phyloP scores from a whole-genome alignment of 345 rosid species.

The Lumnitzera littorea region DNA sequence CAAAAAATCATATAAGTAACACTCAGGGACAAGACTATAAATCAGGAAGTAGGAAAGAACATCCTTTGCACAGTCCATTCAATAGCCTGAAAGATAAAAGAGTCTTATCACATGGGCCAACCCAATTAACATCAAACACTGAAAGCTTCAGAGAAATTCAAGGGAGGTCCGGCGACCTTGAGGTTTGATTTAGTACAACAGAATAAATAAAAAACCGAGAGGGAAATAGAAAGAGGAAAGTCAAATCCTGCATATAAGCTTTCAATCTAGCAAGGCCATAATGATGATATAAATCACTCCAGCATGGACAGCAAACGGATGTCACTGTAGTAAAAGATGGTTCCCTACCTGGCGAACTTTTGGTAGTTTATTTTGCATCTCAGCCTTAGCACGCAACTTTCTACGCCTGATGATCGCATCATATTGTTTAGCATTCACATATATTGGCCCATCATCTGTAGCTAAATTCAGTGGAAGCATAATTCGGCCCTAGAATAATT shows the following conservation, averaged over 20 bases:
- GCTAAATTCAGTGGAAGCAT: constrained; percentile 78
- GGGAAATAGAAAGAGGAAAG: no score
- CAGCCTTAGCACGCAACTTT: constrained; percentile 85
- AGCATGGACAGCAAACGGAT: neutral
- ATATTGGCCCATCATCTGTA: constrained; percentile 73
- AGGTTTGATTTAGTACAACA: neutral
- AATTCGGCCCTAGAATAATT: constrained; percentile 46
- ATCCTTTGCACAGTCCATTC: no score
- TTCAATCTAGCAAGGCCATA: no score
- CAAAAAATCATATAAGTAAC: constrained; percentile 4
- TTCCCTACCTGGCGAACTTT: constrained; percentile 58
- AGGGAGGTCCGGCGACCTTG: neutral
- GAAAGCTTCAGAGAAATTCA: no score
- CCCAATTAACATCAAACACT: neutral
- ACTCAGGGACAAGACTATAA: neutral
- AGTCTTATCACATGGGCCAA: neutral
- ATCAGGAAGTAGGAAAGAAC: neutral
- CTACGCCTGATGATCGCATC: constrained; percentile 91
- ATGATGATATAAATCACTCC: no score
- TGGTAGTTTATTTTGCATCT: constrained; percentile 40
- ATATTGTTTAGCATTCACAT: constrained; percentile 93
- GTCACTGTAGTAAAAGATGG: neutral
- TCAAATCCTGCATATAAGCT: no score
- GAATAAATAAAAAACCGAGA: no score
- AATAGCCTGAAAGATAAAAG: neutral